Percentiles rank a stretch among this genome's conserved stretches.
Conservation (phyloP, 805 yeast genomes). For the Candida mattraensis region DNA sequence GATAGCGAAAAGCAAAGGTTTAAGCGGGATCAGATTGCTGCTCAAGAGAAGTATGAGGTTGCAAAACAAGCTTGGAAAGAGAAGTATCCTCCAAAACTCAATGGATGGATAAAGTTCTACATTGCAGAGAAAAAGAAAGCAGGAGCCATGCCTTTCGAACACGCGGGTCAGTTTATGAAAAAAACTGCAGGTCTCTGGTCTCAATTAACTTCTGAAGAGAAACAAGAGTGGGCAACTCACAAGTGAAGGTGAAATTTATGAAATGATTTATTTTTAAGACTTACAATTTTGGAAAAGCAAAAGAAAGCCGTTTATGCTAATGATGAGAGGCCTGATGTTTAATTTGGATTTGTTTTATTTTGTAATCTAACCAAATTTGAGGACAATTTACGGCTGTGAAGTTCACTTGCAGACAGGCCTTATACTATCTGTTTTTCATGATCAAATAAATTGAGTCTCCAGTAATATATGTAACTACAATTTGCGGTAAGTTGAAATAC, state of each 20-base stretch:
- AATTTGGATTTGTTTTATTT: too few species aligned
- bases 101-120: constrained; percentile 26
- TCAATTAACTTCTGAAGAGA: constrained; percentile 22
- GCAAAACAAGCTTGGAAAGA: constrained; percentile 26
- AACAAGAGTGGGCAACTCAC: constrained; percentile 19
- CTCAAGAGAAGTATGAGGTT: constrained; percentile 11
- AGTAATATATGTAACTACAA: too few species aligned
- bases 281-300: not conserved
- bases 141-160: constrained; percentile 13
- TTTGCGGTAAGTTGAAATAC: too few species aligned
- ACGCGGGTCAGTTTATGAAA: constrained; percentile 19
- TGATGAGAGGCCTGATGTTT: too few species aligned
- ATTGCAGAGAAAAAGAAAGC: constrained; percentile 16
- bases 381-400: too few species aligned
- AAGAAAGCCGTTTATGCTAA: not conserved
- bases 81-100: constrained; percentile 22
- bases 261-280: not conserved
- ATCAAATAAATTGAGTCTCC: too few species aligned
- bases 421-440: too few species aligned
- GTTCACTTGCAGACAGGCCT: too few species aligned
- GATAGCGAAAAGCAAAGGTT: constrained; percentile 18
- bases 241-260: not conserved
- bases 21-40: constrained; percentile 3
- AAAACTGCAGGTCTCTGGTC: constrained; percentile 24
- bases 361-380: too few species aligned